Evolutionary conservation across 1,139 yeast species (phyloP).

Genomic region (Magnusiomyces starmeri): DNA sequence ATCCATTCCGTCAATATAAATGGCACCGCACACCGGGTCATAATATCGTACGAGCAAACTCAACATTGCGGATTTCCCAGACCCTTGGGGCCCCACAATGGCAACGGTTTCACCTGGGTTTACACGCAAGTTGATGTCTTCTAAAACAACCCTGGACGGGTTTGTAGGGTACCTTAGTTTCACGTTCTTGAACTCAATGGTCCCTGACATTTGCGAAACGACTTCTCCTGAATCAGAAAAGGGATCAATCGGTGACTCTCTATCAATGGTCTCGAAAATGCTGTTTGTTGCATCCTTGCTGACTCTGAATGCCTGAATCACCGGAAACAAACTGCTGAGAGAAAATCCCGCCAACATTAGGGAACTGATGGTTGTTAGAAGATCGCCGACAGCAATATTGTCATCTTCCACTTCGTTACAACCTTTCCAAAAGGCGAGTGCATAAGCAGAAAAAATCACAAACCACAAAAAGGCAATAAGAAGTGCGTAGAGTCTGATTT

Average conservation of each 20-base stretch:
- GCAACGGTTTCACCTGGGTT: conserved; percentile 77
- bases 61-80: conserved; percentile 83
- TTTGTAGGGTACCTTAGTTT: conserved; percentile 78
- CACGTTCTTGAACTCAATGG: conserved; percentile 58
- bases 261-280: conserved; percentile 39
- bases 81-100: conserved; percentile 92
- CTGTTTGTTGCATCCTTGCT: conserved; percentile 38
- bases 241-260: conserved; percentile 36
- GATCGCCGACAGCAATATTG: conserved; percentile 30
- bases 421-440: conserved; percentile 41
- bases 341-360: conserved; percentile 39
- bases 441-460: conserved; percentile 34
- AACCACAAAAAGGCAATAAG: conserved; percentile 36
- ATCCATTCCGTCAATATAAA: conserved; percentile 59
- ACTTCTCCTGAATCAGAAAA: conserved; percentile 28
- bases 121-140: conserved; percentile 52
- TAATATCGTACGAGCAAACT: conserved; percentile 67
- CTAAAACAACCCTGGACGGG: conserved; percentile 60
- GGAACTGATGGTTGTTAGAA: conserved; percentile 35
- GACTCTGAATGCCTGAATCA: conserved; percentile 34
- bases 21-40: conserved; percentile 51
- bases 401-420: conserved; percentile 34
- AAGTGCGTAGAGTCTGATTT: conserved; percentile 26
- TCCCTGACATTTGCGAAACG: conserved; percentile 25
- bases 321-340: conserved; percentile 38